Evolutionary conservation across 1,139 yeast species (phyloP), one percentile per base, ranked within the genome.

Genomic region (Kurtzmaniella natalensis): DNA sequence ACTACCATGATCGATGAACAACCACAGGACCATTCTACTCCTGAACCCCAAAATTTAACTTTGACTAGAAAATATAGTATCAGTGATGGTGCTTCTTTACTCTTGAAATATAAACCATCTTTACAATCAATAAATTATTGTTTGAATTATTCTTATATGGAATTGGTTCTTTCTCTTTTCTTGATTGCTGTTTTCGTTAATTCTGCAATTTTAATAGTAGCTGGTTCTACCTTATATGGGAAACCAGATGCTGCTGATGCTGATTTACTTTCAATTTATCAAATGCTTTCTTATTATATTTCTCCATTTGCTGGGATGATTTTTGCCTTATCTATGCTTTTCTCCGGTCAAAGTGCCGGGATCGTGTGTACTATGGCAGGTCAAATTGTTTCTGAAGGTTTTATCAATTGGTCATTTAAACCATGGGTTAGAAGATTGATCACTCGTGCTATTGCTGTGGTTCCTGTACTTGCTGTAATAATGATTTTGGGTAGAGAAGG

Each of bases 301-400:
- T 78, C 87, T 0, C 77, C 81, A 16, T 70, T 77, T 16, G 89
- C 88, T 0, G 94, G 92, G 5, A 61, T 81, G 2, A 66, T 82
- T 1, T 83, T 83, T 59, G 87, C 85, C 8, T 61, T 82, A 37
- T 87, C 89, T 0, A 70, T 83, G 68, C 59, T 83, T 31, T 81
- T 81, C 44, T 78, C 88, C 3, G 89, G 92, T 13, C 85, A 82
- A 48, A 78, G 86, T 45, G 92, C 92, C 1, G 92, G 92, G 19
- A 78, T 83, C 15, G 87, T 82, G 2, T 82, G 92, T 54, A 83
- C 94, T 1, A 71, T 83, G 70, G 80, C 89, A 1, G 92, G 92
- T 2, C 89, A 83, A 56, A 78, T 83, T 55, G 82, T 83, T 8
- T 77, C 86, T 36, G 94, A 83, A 53, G 94, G 94, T 0, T 83